These are phyloP conservation scores for Kwoniella sp. DNA, from an alignment of 768 basidiomycete genomes.

Conservation along the genomic window DNA sequence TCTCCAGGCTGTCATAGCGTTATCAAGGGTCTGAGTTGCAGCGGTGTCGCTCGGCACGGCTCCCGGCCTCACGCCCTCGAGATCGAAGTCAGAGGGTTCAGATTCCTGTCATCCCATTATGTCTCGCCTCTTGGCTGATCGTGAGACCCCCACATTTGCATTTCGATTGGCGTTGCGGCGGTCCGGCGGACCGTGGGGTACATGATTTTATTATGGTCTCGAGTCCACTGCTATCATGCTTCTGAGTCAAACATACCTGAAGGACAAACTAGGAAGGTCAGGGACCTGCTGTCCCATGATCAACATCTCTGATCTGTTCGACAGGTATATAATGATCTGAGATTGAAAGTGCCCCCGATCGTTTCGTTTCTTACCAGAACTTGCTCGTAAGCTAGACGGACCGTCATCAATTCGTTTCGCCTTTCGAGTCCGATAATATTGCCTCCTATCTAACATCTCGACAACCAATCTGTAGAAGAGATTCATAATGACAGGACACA, in stretches of 20 bases:
- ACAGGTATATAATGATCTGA: background rate
- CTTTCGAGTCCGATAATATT: background rate
- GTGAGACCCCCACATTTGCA: background rate
- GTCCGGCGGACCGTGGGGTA: slow-evolving; percentile 27
- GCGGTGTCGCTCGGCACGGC: too few species aligned
- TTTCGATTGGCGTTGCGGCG: slow-evolving; percentile 2
- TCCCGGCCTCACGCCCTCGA: too few species aligned
- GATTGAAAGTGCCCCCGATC: background rate
- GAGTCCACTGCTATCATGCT: background rate
- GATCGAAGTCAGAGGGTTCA: too few species aligned
- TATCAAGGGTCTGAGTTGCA: background rate
- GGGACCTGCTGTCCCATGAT: background rate
- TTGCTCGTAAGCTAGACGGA: background rate
- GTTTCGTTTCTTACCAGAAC: background rate
- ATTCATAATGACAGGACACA: background rate
- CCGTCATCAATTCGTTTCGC: background rate
- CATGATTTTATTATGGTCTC: background rate
- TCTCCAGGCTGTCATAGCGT: background rate
- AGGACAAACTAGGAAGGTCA: background rate
- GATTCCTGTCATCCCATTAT: too few species aligned
- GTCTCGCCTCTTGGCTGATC: background rate
- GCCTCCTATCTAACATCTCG: background rate
- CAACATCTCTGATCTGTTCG: background rate
- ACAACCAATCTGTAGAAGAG: background rate
- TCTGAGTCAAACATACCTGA: background rate